These are phyloP conservation scores for Harringtonia lauricola DNA, from an alignment of 2,329 filamentous ascomycete species.

Conservation along the genomic window DNA sequence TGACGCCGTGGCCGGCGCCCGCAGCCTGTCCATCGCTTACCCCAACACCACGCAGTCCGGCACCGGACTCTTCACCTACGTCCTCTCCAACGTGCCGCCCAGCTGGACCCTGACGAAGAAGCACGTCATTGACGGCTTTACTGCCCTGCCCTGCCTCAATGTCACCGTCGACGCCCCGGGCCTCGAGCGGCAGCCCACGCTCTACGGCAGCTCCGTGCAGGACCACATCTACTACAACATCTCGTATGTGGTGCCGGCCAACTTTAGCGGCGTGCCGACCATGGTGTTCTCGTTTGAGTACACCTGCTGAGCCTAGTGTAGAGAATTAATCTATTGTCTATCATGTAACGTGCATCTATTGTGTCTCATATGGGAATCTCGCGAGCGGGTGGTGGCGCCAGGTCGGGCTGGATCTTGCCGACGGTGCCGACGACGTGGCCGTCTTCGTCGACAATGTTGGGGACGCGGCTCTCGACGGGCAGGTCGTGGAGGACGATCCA, in stretches of 20 bases:
- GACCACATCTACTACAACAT: conserved; percentile 34
- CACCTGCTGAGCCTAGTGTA: too few species aligned
- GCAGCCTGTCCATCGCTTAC: conserved; percentile 23
- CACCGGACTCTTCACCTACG: conserved; percentile 26
- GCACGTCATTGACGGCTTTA: conserved; percentile 20
- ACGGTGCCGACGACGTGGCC: neutral
- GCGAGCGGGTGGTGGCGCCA: too few species aligned
- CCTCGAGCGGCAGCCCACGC: conserved; percentile 21
- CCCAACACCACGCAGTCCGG: conserved; percentile 28
- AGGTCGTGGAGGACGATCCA: neutral
- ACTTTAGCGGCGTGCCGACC: conserved; percentile 21
- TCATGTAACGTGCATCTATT: too few species aligned
- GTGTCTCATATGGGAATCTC: too few species aligned
- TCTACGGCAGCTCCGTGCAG: conserved; percentile 25
- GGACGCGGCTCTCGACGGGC: neutral
- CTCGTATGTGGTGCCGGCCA: conserved; percentile 29
- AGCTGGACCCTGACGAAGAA: conserved; percentile 22
- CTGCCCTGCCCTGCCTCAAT: conserved; percentile 26
- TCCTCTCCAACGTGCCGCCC: conserved; percentile 25
- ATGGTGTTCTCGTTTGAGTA: neutral
- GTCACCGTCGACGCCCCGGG: conserved; percentile 27
- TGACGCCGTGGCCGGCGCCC: conserved; percentile 23
- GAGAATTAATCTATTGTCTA: neutral
- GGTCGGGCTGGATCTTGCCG: neutral
- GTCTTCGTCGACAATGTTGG: neutral